Evolutionary conservation across 768 basidiomycete species (phyloP).

Genomic region (Leccinum incarnatum): DNA sequence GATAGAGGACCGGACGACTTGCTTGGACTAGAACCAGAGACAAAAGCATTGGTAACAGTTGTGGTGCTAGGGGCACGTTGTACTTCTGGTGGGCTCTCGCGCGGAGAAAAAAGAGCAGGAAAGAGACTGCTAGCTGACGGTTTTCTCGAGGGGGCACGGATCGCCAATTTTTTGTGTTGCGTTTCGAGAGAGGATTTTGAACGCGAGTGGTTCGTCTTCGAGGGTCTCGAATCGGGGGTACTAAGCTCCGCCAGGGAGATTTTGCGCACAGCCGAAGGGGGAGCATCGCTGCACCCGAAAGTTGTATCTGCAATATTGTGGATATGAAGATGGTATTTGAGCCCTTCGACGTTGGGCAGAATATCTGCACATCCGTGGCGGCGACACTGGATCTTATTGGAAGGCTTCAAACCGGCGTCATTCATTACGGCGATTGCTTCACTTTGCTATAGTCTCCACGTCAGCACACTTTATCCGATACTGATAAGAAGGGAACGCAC

Average conservation of each 20-base stretch:
- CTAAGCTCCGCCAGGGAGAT: slow-evolving; percentile 1
- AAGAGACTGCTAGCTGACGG: slow-evolving; percentile 15
- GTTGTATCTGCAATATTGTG: slow-evolving; percentile 46
- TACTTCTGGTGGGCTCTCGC: neutral
- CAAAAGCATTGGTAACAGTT: slow-evolving; percentile 10
- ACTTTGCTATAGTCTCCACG: slow-evolving; percentile 14
- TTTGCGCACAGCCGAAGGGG: neutral
- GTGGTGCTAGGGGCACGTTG: slow-evolving; percentile 10
- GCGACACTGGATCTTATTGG: slow-evolving; percentile 40
- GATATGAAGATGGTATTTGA: slow-evolving; percentile 54
- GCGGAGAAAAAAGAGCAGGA: slow-evolving; percentile 16
- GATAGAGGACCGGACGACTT: neutral
- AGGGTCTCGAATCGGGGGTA: neutral
- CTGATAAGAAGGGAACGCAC: slow-evolving; percentile 32
- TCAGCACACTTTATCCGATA: slow-evolving; percentile 1
- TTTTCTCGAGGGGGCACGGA: slow-evolving; percentile 10
- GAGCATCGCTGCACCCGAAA: neutral
- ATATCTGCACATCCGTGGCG: slow-evolving; percentile 46
- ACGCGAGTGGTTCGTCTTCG: slow-evolving; percentile 12
- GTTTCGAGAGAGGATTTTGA: slow-evolving; percentile 17
- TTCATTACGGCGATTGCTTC: slow-evolving; percentile 28
- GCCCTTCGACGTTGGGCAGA: slow-evolving; percentile 40
- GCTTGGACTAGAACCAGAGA: slow-evolving; percentile 1
- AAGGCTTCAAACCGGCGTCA: slow-evolving; percentile 26
- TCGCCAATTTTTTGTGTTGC: neutral